Base-by-base conservation (phyloP, 2,329 filamentous ascomycete species). In the Penicillium sclerotigenum region DNA sequence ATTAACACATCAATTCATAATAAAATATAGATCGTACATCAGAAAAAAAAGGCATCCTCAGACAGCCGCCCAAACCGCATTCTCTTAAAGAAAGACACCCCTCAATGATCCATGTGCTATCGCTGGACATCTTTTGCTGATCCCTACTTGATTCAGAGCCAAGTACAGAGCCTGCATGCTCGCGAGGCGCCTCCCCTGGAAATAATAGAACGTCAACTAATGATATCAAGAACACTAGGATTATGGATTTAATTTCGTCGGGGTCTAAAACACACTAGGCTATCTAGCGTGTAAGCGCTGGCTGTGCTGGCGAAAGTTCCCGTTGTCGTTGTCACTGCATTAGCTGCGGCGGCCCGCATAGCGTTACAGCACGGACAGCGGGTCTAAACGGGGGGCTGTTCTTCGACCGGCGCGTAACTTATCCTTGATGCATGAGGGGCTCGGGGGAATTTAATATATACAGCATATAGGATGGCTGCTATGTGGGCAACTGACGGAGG, bases 241-340 rank as follows among this genome's bases (percentile, higher is more conserved):
- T 10, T 13, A 37, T 26, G 14, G 26, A 8, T 34, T 49, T 22
- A 50, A 31, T 47, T 5, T 40, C n/a, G 14, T 37, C 36, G n/a
- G 24, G 36, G 2, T 18, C 5, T 59, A 54, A 60, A 58, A 60
- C 50, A 16, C 16, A 16, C 57, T 53, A 54, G 33, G n/a, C 11
- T 34, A 45, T 36, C n/a, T 53, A 47, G 41, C 46, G 14, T 43
- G 34, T 61, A 64, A 58, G 60, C 59, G 59, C 62, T 49, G 50
- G 60, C 62, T 53, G 52, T n/a, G 47, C 33, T 14, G 16, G n/a
- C 6, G 8, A 13, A 10, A n/a, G 14, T 26, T 22, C n/a, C 33
- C 11, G 43, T 54, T 52, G 33, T 38, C 11, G 43, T 54, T 52
- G 33, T 38, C 51, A 38, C 40, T 40, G 31, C 60, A 52, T 52